Conservation (phyloP, 345 rosid species). For the Heritiera fomes region DNA sequence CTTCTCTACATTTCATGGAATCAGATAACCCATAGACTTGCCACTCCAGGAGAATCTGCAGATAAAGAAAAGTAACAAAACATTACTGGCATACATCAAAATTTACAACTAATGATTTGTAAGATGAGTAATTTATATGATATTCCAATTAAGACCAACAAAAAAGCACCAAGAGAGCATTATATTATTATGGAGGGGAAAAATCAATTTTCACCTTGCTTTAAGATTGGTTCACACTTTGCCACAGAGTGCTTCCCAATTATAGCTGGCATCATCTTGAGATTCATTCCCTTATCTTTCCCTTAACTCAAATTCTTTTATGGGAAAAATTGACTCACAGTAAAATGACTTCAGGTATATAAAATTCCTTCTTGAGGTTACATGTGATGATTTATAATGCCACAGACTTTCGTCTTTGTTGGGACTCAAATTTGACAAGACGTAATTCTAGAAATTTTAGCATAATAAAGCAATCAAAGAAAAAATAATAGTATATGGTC, state of each 20-base stretch:
- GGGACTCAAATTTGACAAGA: background rate
- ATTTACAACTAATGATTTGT: slow-evolving; percentile 4
- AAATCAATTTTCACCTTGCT: slow-evolving; percentile 9
- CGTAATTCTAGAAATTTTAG: slow-evolving; percentile 14
- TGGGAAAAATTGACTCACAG: background rate
- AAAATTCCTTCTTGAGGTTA: background rate
- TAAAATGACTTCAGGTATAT: background rate
- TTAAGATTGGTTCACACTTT: background rate
- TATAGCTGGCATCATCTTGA: background rate
- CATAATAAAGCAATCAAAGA: slow-evolving; percentile 9
- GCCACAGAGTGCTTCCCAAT: background rate
- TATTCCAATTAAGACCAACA: background rate
- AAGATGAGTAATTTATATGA: background rate
- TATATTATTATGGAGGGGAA: background rate
- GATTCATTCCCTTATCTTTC: background rate
- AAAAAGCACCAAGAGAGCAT: slow-evolving; percentile 6
- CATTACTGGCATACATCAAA: slow-evolving; percentile 23
- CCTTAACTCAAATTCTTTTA: background rate
- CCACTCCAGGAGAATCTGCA: slow-evolving; percentile 77
- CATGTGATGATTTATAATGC: background rate
- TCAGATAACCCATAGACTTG: slow-evolving; percentile 98
- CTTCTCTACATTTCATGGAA: slow-evolving; percentile 72
- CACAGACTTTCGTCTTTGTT: background rate
- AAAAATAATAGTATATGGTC: background rate
- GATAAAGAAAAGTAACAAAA: slow-evolving; percentile 31